These are phyloP conservation scores for Brettanomyces anomalus DNA, from an alignment of 805 yeast genomes.

Conservation along the genomic window DNA sequence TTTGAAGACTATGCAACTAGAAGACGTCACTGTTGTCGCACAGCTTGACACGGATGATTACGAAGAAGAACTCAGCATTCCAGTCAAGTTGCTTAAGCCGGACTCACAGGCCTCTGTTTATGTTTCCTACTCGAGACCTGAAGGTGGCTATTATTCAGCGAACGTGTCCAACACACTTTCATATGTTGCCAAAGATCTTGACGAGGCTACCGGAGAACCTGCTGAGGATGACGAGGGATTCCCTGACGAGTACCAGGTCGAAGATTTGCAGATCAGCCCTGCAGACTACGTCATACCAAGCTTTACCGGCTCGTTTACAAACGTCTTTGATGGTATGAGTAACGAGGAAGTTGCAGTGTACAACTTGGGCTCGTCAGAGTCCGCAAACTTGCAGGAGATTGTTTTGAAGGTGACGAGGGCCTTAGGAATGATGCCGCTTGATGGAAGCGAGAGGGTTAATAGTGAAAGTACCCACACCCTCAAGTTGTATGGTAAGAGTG, in stretches of 20 bases:
- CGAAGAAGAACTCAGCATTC: constrained; percentile 63
- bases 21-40: constrained; percentile 64
- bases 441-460: constrained; percentile 59
- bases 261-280: constrained; percentile 59
- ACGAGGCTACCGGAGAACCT: constrained; percentile 59
- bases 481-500: constrained; percentile 76
- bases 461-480: constrained; percentile 54
- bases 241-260: constrained; percentile 90
- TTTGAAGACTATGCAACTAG: constrained; percentile 64
- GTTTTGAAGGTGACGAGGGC: constrained; percentile 42
- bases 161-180: constrained; percentile 59
- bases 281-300: constrained; percentile 81
- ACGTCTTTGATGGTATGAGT: constrained; percentile 64
- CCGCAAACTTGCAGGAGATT: constrained; percentile 40
- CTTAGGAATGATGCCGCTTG: constrained; percentile 65
- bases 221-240: constrained; percentile 73
- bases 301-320: constrained; percentile 67
- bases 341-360: constrained; percentile 57
- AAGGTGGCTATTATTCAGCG: constrained; percentile 25
- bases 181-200: constrained; percentile 72
- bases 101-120: constrained; percentile 65
- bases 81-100: constrained; percentile 66
- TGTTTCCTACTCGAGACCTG: constrained; percentile 61
- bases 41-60: constrained; percentile 52
- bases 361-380: constrained; percentile 42